These are phyloP conservation scores for Myriosclerotinia scirpicola DNA, from an alignment of 2,329 filamentous ascomycete species.

Conservation along the genomic window DNA sequence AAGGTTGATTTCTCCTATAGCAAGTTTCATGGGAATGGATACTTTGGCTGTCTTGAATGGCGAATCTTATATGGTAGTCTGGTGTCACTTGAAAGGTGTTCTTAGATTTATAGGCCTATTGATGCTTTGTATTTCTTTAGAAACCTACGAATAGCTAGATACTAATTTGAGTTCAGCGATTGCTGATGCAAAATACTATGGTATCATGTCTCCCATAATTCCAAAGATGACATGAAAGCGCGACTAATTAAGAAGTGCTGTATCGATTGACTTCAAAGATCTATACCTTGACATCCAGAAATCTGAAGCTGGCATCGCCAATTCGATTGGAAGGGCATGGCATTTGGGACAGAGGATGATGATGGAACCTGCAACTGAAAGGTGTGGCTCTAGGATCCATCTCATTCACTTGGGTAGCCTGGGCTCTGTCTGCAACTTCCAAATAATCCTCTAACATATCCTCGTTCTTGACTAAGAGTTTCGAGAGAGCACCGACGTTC, in stretches of 20 bases:
- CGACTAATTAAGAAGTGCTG: background rate
- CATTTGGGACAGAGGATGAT: background rate
- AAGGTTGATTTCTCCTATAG: background rate
- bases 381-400: background rate
- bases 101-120: no score
- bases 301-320: fast-evolving
- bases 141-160: no score
- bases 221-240: no score
- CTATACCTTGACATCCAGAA: background rate
- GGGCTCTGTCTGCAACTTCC: background rate
- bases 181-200: no score
- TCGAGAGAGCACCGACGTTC: background rate
- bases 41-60: no score
- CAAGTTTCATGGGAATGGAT: background rate
- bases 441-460: background rate
- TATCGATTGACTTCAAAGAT: no score
- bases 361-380: background rate
- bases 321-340: background rate
- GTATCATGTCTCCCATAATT: no score
- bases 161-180: no score
- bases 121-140: no score
- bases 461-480: background rate
- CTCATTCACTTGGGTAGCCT: background rate
- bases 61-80: no score
- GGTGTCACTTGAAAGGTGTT: no score